These are phyloP conservation scores for Wickerhamiella parazyma DNA, from an alignment of 805 yeast species.

Conservation along the genomic window DNA sequence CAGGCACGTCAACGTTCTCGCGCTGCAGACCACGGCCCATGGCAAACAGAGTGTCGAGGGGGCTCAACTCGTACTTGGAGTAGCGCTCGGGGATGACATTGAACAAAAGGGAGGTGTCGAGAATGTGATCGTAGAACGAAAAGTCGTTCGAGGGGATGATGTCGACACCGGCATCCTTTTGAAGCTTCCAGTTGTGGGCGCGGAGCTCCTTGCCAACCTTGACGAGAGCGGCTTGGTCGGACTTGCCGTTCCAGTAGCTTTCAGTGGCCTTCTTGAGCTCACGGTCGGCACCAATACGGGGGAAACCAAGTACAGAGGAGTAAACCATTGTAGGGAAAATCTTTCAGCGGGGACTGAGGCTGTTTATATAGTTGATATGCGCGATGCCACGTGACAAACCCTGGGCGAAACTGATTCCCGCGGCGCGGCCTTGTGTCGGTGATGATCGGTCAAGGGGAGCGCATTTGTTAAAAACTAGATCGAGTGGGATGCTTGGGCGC, in stretches of 20 bases:
- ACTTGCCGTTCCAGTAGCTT: constrained; percentile 97
- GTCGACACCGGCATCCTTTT: constrained; percentile 94
- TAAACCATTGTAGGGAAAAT: constrained; percentile 54
- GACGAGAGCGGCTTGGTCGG: constrained; percentile 70
- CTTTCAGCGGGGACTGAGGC: neutral
- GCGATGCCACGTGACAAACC: neutral
- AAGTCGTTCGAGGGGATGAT: constrained; percentile 95
- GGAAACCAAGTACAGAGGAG: constrained; percentile 98
- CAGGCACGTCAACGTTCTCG: constrained; percentile 96
- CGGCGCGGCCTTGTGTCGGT: too few species aligned
- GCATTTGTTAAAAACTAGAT: too few species aligned
- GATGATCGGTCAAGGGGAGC: too few species aligned
- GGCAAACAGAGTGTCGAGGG: constrained; percentile 88
- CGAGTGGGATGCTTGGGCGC: too few species aligned
- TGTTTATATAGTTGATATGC: neutral
- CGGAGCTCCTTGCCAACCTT: constrained; percentile 92
- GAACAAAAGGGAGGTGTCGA: constrained; percentile 83
- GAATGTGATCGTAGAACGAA: constrained; percentile 94
- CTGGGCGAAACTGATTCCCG: too few species aligned
- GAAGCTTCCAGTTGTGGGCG: constrained; percentile 94
- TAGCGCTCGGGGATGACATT: constrained; percentile 96
- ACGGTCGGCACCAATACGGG: constrained; percentile 99
- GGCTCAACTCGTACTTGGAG: constrained; percentile 76
- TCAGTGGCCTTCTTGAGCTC: constrained; percentile 98
- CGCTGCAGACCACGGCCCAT: constrained; percentile 99